These are phyloP conservation scores for Russula olivacea DNA, from an alignment of 768 basidiomycete genomes.

Conservation along the genomic window DNA sequence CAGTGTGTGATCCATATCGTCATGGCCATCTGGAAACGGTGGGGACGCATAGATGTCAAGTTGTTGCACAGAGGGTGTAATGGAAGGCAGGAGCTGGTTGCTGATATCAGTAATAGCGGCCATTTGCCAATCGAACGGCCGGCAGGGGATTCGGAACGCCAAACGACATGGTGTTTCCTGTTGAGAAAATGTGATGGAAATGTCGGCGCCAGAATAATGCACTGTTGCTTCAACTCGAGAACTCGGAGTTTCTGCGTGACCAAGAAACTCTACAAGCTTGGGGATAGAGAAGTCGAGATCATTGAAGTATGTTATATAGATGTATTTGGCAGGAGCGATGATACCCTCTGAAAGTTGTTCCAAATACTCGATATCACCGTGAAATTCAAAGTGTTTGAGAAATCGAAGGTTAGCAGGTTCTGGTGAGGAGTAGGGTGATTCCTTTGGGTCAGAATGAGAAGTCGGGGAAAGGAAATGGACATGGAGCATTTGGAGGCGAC, in stretches of 20 bases:
- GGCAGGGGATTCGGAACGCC: not conserved
- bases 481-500: not conserved
- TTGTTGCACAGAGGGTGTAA: not conserved
- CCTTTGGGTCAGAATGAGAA: not conserved
- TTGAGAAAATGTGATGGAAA: slow-evolving; percentile 5
- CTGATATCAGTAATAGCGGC: not conserved
- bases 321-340: not conserved
- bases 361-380: slow-evolving; percentile 3
- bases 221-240: not conserved
- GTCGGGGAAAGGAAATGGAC: not conserved
- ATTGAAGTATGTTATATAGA: slow-evolving; percentile 3
- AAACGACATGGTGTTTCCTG: not conserved
- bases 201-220: not conserved
- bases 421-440: not conserved
- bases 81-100: not conserved
- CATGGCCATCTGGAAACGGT: not conserved
- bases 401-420: not conserved
- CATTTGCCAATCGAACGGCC: not conserved
- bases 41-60: not conserved
- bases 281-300: not conserved
- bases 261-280: not conserved
- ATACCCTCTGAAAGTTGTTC: not conserved
- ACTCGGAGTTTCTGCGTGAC: not conserved
- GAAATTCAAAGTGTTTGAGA: not conserved
- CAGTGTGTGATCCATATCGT: not conserved